phyloP scores from a whole-genome alignment of 2,329 filamentous ascomycete species.

The Fonsecaea pugnacius region DNA sequence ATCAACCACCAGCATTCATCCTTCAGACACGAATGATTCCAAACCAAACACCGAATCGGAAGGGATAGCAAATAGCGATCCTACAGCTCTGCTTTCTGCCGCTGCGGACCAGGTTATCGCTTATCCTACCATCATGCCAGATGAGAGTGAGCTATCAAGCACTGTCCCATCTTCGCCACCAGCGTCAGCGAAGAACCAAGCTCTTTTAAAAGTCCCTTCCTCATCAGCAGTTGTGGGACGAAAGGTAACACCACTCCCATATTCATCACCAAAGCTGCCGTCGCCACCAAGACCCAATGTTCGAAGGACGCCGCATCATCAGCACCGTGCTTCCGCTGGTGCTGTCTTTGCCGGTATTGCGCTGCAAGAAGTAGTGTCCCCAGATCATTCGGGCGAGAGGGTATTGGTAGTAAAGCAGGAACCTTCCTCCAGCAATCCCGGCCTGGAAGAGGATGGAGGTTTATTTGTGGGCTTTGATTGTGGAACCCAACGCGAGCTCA shows the following conservation, averaged over 20 bases:
- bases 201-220: slow-evolving; percentile 23
- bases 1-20: not conserved
- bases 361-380: slow-evolving; percentile 32
- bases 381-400: slow-evolving; percentile 20
- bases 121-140: slow-evolving; percentile 15
- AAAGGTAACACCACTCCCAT: slow-evolving; percentile 34
- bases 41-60: not conserved
- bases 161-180: slow-evolving; percentile 37
- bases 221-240: slow-evolving; percentile 23
- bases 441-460: slow-evolving; percentile 11
- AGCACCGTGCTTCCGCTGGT: slow-evolving; percentile 29
- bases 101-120: not conserved
- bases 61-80: not conserved
- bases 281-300: slow-evolving; percentile 38
- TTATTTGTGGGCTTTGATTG: slow-evolving; percentile 42
- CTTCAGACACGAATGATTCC: not conserved
- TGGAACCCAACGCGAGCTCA: slow-evolving; percentile 47
- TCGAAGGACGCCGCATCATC: slow-evolving; percentile 30
- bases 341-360: slow-evolving; percentile 30
- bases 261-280: slow-evolving; percentile 36
- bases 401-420: slow-evolving; percentile 22
- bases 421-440: slow-evolving; percentile 11
- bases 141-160: slow-evolving; percentile 35
- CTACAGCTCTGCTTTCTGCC: slow-evolving; percentile 4
- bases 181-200: slow-evolving; percentile 15